Percentiles rank a stretch among this genome's conserved stretches.
Evolutionary conservation across 352 stramenopile species (phyloP).

Genomic region (Pythium utonaiense): DNA sequence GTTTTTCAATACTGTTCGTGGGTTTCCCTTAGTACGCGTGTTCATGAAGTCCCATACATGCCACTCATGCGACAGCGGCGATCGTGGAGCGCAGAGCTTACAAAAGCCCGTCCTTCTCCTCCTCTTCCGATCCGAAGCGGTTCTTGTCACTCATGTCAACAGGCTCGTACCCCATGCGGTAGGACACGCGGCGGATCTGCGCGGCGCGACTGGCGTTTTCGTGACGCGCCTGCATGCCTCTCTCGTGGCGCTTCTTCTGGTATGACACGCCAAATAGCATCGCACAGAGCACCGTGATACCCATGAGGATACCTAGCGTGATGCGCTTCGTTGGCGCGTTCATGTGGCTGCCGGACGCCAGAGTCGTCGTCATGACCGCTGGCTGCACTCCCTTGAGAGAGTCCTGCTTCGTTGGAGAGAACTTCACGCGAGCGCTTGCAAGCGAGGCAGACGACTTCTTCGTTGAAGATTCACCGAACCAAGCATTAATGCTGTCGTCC

Average conservation of each 20-base stretch:
- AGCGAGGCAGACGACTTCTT: slow-evolving; percentile 27
- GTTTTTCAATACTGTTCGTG: not conserved
- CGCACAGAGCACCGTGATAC: slow-evolving; percentile 44
- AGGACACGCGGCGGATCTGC: slow-evolving; percentile 72
- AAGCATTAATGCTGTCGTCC: slow-evolving; percentile 37
- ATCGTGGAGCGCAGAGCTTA: slow-evolving; percentile 20
- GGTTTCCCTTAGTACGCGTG: not conserved
- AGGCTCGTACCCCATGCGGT: slow-evolving; percentile 57
- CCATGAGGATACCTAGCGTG: slow-evolving; percentile 52
- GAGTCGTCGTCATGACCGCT: not conserved
- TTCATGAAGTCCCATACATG: not conserved
- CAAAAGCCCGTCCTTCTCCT: slow-evolving; percentile 57
- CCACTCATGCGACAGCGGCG: not conserved
- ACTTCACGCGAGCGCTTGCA: slow-evolving; percentile 33
- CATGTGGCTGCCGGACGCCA: slow-evolving; percentile 3
- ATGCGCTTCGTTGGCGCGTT: slow-evolving; percentile 63
- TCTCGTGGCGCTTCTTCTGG: slow-evolving; percentile 61
- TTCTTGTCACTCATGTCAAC: not conserved
- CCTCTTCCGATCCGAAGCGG: slow-evolving; percentile 31
- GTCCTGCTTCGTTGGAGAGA: slow-evolving; percentile 12
- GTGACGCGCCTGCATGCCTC: slow-evolving; percentile 45
- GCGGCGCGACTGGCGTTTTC: slow-evolving; percentile 55
- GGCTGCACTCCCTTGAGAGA: not conserved
- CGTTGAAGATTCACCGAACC: slow-evolving; percentile 20
- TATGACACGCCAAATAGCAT: slow-evolving; percentile 61